Conservation (phyloP, 192 early-diverging fungal species). For the Backusella liffmaniae region DNA sequence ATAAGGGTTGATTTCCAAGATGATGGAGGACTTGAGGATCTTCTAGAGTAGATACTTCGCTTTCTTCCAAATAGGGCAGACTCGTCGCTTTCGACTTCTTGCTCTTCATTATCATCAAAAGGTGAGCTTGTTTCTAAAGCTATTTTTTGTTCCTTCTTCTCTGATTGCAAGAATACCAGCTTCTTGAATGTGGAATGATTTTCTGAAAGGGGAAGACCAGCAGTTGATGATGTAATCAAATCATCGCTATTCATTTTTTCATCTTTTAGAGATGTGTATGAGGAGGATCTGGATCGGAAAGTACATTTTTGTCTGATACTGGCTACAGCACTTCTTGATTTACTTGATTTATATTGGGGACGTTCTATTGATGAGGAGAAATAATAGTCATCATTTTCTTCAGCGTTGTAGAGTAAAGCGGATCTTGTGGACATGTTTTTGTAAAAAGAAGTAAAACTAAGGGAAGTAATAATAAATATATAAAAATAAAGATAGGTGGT, state of each 20-base stretch:
- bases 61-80: background rate
- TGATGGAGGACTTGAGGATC: background rate
- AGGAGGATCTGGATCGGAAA: background rate
- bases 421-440: background rate
- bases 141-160: background rate
- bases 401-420: background rate
- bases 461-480: background rate
- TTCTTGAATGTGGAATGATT: background rate
- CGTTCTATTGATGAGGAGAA: background rate
- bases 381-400: background rate
- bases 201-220: background rate
- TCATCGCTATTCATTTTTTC: background rate
- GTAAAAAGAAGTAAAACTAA: background rate
- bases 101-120: background rate
- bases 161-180: background rate
- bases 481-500: background rate
- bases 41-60: background rate
- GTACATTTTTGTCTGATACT: background rate
- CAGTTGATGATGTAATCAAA: background rate
- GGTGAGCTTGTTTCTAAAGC: background rate
- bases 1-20: background rate
- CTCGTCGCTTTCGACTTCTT: background rate
- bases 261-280: background rate
- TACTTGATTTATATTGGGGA: conserved; percentile 2
- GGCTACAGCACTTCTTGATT: background rate